A percentile compares a stretch with the other conserved stretches of the same genome.
phyloP scores from a whole-genome alignment of 1,139 yeast genomes.

The Ashbya aceris region DNA sequence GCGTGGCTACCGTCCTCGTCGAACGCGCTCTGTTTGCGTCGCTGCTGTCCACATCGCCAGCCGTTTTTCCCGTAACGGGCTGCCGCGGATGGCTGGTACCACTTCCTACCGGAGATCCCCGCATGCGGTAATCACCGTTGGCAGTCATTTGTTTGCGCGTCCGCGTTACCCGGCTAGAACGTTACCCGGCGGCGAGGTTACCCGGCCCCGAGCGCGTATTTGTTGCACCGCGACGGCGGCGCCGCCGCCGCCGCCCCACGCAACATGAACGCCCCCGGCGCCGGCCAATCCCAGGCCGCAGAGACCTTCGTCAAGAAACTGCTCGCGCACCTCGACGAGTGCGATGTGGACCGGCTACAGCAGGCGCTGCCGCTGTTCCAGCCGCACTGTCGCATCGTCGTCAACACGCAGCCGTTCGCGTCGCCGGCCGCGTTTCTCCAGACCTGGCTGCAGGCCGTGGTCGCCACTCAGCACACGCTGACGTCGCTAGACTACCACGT shows the following conservation, averaged over 20 bases:
- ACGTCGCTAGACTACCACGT: slow-evolving; percentile 58
- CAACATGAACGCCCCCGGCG: slow-evolving; percentile 8
- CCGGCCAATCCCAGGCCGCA: slow-evolving; percentile 24
- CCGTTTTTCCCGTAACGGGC: too few species aligned
- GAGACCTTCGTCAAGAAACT: slow-evolving; percentile 32
- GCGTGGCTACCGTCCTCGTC: too few species aligned
- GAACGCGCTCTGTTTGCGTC: too few species aligned
- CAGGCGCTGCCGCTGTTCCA: slow-evolving; percentile 40
- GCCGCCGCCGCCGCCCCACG: slow-evolving; percentile 1
- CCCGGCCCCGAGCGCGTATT: too few species aligned
- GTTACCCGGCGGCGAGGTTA: too few species aligned
- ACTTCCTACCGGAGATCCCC: too few species aligned
- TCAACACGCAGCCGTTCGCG: slow-evolving; percentile 60
- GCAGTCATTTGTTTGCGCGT: too few species aligned
- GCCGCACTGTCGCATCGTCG: slow-evolving; percentile 38
- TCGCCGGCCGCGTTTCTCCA: slow-evolving; percentile 53
- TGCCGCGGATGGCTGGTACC: too few species aligned
- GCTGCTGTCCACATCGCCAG: too few species aligned
- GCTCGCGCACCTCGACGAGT: slow-evolving; percentile 35
- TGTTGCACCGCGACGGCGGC: neutral
- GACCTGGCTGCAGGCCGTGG: slow-evolving; percentile 49
- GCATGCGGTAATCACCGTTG: too few species aligned
- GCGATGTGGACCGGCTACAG: slow-evolving; percentile 36
- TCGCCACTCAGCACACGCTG: slow-evolving; percentile 52
- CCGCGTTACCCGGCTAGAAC: too few species aligned